Evolutionary conservation across 345 rosid genomes (phyloP).

Genomic region (Kernera saxatilis): DNA sequence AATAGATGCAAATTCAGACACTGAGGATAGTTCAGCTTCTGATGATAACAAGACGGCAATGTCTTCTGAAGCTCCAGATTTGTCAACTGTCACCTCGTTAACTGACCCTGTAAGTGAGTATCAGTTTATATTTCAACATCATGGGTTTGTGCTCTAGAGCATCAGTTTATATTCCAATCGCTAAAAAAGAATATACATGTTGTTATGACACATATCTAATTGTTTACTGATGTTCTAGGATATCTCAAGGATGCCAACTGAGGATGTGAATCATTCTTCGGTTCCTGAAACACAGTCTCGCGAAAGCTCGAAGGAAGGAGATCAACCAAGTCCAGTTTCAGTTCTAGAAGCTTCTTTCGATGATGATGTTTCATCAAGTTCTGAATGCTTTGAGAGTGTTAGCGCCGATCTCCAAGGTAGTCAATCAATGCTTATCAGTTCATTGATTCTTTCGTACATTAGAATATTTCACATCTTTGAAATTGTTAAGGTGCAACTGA

Average conservation of each 20-base stretch:
- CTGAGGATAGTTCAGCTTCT: slow-evolving; percentile 33
- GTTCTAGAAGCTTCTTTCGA: slow-evolving; percentile 80
- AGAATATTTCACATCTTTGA: neutral
- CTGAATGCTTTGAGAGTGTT: slow-evolving; percentile 92
- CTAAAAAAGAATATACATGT: neutral
- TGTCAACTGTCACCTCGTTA: slow-evolving; percentile 32
- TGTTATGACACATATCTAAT: neutral
- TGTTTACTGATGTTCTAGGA: slow-evolving; percentile 43
- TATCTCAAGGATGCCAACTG: slow-evolving; percentile 35
- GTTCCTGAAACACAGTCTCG: slow-evolving; percentile 45
- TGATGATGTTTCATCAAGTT: slow-evolving; percentile 70
- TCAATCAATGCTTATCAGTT: neutral
- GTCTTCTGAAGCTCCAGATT: slow-evolving; percentile 33
- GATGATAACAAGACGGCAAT: slow-evolving; percentile 30
- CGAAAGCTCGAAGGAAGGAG: slow-evolving; percentile 64
- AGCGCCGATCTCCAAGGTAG: slow-evolving; percentile 92
- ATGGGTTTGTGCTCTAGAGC: slow-evolving; percentile 29
- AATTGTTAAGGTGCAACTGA: neutral
- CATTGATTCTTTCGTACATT: neutral
- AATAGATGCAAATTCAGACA: slow-evolving; percentile 32
- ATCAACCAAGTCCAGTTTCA: slow-evolving; percentile 96
- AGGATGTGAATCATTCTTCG: slow-evolving; percentile 33
- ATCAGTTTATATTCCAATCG: neutral
- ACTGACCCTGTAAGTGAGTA: slow-evolving; percentile 34
- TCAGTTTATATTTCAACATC: slow-evolving; percentile 29